phyloP scores from a whole-genome alignment of 2,329 filamentous ascomycete species.

The Neofusicoccum parvum region DNA sequence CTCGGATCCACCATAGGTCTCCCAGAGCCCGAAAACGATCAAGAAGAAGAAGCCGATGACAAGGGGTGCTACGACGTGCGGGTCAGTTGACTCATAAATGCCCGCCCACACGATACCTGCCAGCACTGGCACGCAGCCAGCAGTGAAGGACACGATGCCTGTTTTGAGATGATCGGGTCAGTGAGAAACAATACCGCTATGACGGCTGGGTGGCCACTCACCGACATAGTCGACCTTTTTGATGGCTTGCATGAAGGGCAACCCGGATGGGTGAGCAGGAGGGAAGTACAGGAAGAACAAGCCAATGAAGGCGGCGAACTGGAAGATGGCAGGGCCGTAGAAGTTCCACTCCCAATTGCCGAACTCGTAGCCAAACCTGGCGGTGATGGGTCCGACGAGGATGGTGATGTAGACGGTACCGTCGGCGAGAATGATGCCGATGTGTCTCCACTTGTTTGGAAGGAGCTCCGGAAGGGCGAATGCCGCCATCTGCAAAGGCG shows the following conservation, averaged over 20 bases:
- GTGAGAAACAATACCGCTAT: no score
- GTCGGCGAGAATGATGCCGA: constrained; percentile 46
- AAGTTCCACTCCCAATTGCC: constrained; percentile 51
- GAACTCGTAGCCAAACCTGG: constrained; percentile 43
- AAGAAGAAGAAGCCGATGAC: constrained; percentile 35
- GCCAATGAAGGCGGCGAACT: constrained; percentile 48
- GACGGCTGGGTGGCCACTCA: neutral
- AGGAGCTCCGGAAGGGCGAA: constrained; percentile 52
- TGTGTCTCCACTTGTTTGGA: constrained; percentile 53
- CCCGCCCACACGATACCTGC: constrained; percentile 39
- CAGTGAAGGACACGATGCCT: constrained; percentile 32
- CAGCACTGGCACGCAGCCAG: constrained; percentile 32
- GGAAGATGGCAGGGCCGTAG: constrained; percentile 46
- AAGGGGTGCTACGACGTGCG: constrained; percentile 37
- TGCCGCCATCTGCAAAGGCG: constrained; percentile 37
- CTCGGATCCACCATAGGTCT: constrained; percentile 32
- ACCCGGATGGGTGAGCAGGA: constrained; percentile 41
- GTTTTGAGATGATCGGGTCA: no score
- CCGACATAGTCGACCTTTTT: constrained; percentile 37
- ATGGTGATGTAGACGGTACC: constrained; percentile 47
- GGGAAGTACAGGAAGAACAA: constrained; percentile 47
- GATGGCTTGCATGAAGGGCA: constrained; percentile 29
- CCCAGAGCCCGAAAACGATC: constrained; percentile 35
- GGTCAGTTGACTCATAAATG: constrained; percentile 27
- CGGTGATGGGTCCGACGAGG: constrained; percentile 50